Percentiles rank a stretch among this genome's conserved stretches.
phyloP scores from a whole-genome alignment of 257 asterid species.

The Henckelia pumila region DNA sequence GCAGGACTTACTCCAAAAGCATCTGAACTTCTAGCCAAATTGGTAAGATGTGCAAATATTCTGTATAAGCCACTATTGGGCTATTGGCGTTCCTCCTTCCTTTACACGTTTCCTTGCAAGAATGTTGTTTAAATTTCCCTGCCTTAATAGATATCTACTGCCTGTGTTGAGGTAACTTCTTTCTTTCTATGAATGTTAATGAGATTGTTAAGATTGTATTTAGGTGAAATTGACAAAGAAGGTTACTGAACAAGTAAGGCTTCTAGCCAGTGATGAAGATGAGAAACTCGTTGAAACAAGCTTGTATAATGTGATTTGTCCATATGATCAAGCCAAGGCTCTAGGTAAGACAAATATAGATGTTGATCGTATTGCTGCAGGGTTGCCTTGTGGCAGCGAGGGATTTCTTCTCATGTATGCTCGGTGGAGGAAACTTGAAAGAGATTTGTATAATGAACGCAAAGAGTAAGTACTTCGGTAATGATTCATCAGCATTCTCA shows the following conservation, averaged over 20 bases:
- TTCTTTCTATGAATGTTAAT: neutral
- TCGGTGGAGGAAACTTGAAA: conserved; percentile 95
- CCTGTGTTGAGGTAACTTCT: neutral
- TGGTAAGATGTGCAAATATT: conserved; percentile 46
- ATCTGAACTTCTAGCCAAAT: conserved; percentile 62
- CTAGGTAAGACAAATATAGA: conserved; percentile 98
- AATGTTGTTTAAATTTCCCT: conserved; percentile 2
- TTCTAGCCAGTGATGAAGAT: conserved; percentile 82
- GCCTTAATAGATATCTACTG: neutral
- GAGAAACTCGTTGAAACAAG: conserved; percentile 75
- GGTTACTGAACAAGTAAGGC: conserved; percentile 90
- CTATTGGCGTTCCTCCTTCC: neutral
- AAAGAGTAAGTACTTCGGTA: conserved; percentile 55
- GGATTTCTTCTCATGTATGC: conserved; percentile 99
- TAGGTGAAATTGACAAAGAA: conserved; percentile 83
- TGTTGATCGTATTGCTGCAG: conserved; percentile 95
- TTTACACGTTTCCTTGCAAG: neutral
- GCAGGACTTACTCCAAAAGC: conserved; percentile 81
- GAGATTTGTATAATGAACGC: conserved; percentile 89
- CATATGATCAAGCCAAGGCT: conserved; percentile 98
- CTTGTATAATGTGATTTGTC: conserved; percentile 73
- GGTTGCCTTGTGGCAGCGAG: conserved; percentile 97
- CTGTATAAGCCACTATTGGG: neutral
- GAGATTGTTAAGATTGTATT: neutral
- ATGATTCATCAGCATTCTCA: conserved; percentile 10